phyloP scores from a whole-genome alignment of 2,329 filamentous ascomycete species.

The Pyrenophora teres region DNA sequence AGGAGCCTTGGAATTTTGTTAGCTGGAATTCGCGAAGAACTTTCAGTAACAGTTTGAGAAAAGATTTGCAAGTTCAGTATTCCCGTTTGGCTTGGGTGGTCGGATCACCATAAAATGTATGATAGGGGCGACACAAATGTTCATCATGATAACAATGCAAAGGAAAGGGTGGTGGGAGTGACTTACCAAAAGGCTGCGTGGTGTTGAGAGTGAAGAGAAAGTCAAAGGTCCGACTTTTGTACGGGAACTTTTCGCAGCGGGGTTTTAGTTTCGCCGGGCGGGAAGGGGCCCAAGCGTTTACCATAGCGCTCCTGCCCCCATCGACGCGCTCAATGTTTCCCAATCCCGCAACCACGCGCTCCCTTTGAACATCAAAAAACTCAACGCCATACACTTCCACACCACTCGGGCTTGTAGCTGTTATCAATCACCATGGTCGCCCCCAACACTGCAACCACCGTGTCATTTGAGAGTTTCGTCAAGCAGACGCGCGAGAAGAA shows the following conservation, averaged over 20 bases:
- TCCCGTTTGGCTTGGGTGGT: slow-evolving; percentile 50
- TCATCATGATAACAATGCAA: slow-evolving; percentile 36
- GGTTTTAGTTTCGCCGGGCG: slow-evolving; percentile 25
- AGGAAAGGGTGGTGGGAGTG: slow-evolving; percentile 6
- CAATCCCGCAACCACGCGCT: slow-evolving; percentile 7
- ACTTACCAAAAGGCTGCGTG: slow-evolving; percentile 39
- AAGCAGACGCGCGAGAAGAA: slow-evolving; percentile 65
- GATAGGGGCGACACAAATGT: slow-evolving; percentile 49
- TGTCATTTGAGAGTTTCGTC: slow-evolving; percentile 39
- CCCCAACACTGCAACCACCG: slow-evolving; percentile 18
- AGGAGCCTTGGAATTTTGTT: slow-evolving; percentile 16
- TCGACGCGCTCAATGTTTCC: slow-evolving; percentile 19
- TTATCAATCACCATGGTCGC: slow-evolving; percentile 23
- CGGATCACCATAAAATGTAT: slow-evolving; percentile 47
- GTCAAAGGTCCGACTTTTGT: slow-evolving; percentile 24
- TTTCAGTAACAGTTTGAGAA: slow-evolving; percentile 7
- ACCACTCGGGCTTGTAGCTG: not conserved
- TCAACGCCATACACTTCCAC: slow-evolving; percentile 2
- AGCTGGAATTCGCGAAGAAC: slow-evolving; percentile 19
- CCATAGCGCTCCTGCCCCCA: slow-evolving; percentile 5
- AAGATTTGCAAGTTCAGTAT: slow-evolving; percentile 35
- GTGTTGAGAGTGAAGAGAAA: slow-evolving; percentile 25
- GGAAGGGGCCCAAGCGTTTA: slow-evolving; percentile 10
- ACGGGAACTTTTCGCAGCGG: slow-evolving; percentile 29
- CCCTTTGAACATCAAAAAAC: not conserved